A percentile compares a stretch with the other conserved stretches of the same genome.
phyloP scores from a whole-genome alignment of 2,329 filamentous ascomycete species.

The Setomelanomma holmii region DNA sequence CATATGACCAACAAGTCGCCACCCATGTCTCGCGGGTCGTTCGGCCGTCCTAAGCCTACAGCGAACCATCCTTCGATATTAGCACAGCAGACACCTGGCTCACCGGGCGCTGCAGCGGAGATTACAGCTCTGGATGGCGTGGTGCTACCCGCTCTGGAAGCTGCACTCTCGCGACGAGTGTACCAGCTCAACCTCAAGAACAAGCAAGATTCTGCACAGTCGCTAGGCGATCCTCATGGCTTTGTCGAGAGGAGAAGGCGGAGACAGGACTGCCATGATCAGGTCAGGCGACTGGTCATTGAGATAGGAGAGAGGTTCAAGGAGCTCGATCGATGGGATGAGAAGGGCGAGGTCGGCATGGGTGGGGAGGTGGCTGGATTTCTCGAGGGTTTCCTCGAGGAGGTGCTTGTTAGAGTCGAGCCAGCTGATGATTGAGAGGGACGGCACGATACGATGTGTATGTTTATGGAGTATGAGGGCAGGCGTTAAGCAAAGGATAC shows the following conservation, averaged over 20 bases:
- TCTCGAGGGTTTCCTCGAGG: conserved; percentile 89
- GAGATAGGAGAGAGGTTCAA: conserved; percentile 84
- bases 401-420: conserved; percentile 90
- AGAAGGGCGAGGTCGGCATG: conserved; percentile 89
- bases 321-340: conserved; percentile 90
- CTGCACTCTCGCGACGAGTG: conserved; percentile 81
- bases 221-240: conserved; percentile 65
- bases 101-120: conserved; percentile 68
- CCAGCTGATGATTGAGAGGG: conserved; percentile 70
- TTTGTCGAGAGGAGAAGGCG: conserved; percentile 42
- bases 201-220: conserved; percentile 47
- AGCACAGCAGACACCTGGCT: conserved; percentile 53
- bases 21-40: conserved; percentile 36
- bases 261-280: conserved; percentile 75
- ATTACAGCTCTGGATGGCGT: conserved; percentile 89
- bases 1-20: conserved; percentile 26
- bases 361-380: conserved; percentile 88
- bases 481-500: conserved; percentile 1
- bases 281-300: conserved; percentile 78
- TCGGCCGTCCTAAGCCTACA: conserved; percentile 37
- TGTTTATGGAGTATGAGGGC: neutral
- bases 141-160: conserved; percentile 89
- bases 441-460: too few species aligned
- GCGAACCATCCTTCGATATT: conserved; percentile 23
- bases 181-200: conserved; percentile 62